phyloP scores from a whole-genome alignment of 306 rosid genomes.

The Trifolium repens region DNA sequence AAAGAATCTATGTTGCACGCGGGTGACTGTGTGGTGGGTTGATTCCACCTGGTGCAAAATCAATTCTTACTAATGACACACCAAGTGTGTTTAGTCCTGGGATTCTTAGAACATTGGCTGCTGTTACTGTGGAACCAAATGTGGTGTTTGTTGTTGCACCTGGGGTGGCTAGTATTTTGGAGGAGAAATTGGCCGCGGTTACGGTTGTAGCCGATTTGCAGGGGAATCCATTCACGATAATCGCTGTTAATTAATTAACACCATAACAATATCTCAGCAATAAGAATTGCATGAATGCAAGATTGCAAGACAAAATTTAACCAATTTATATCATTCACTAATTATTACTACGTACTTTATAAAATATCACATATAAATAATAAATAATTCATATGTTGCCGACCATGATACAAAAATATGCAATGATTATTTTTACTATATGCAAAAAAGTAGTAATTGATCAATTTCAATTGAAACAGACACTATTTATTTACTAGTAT shows the following conservation, averaged over 20 bases:
- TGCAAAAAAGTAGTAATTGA: no score
- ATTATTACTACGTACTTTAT: not conserved
- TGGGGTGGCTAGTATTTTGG: conserved; percentile 59
- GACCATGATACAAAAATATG: not conserved
- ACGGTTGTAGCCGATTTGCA: conserved; percentile 63
- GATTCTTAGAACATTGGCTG: conserved; percentile 67
- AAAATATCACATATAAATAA: not conserved
- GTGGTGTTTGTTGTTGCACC: conserved; percentile 76
- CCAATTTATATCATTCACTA: not conserved
- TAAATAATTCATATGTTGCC: not conserved
- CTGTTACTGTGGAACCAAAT: conserved; percentile 67
- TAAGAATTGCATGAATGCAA: not conserved
- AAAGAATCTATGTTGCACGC: conserved; percentile 86
- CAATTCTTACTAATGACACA: conserved; percentile 73
- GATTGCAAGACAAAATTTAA: not conserved
- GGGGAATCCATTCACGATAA: conserved; percentile 72
- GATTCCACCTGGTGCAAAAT: conserved; percentile 84
- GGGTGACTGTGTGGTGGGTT: conserved; percentile 98
- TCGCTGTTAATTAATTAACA: conserved; percentile 47
- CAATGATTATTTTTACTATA: not conserved
- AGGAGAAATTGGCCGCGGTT: conserved; percentile 72
- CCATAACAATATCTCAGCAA: not conserved
- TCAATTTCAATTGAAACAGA: no score
- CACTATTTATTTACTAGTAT: no score
- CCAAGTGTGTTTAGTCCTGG: conserved; percentile 95